Evolutionary conservation across 2,329 filamentous ascomycete species (phyloP), one percentile per base, ranked within the genome.

Genomic region (Juglanconis juglandina): DNA sequence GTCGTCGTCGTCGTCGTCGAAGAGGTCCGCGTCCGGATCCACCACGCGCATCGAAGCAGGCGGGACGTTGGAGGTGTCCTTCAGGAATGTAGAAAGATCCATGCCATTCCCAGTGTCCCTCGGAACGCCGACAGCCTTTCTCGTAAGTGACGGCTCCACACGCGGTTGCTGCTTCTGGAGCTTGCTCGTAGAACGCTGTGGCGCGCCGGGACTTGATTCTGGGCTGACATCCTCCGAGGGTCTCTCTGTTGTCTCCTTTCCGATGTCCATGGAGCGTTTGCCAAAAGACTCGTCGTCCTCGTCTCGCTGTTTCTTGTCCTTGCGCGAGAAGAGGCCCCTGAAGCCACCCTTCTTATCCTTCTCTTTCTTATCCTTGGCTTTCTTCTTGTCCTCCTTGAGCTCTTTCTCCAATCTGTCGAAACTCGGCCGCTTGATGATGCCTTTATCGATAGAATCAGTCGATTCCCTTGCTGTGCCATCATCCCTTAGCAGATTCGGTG

Each of bases 401-500:
- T 85, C 82, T 75, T 90, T 92, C 60, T 90, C 86, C 13, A 60
- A 75, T 60, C 83, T 87, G 64, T 96, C 92, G 50, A 96, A 78
- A 70, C 91, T 96, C 54, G 83, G 79, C 54, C 85, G 81, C 58
- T 81, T 77, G 72, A 83, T 85, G 61, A 71, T 68, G 67, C 80
- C 86, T 65, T 76, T 77, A 4, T 63, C 61, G 33, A 52, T 10
- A 9, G 73, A 80, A 81, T 94, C 72, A 77, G 80, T 73, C 74
- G 82, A 73, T 74, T 79, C 72, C 77, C 81, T 73, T 13, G 75
- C 66, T 46, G 79, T 75, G 65, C 79, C 82, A 67, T 97, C 93
- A 66, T 98, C 94, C 47, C 94, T 87, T 46, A 98, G 79, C 56
- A 99, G 77, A 67, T 96, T 96, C 1, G 95, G 95, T 3, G 95